A percentile compares a stretch with the other conserved stretches of the same genome.
Conservation (phyloP, 179 eudicot genomes). For the Beta lomatogona region DNA sequence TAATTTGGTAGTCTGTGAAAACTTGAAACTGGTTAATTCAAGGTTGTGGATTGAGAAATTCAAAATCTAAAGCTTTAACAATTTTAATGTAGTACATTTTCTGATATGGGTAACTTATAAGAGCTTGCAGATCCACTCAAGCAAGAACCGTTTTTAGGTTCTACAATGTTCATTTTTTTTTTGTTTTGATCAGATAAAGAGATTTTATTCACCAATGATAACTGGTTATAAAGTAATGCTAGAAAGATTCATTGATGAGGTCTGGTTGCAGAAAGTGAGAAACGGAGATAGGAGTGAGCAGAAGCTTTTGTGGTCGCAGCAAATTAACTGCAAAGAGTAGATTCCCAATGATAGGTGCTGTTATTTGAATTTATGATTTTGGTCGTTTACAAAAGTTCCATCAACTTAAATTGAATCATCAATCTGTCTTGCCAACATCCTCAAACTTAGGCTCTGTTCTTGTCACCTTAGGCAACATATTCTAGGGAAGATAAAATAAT, state of each 20-base stretch:
- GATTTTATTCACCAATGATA: neutral
- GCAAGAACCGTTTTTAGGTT: neutral
- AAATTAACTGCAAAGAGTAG: neutral
- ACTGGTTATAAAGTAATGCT: neutral
- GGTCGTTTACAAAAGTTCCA: neutral
- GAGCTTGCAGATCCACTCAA: neutral
- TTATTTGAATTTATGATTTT: neutral
- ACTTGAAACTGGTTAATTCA: no score
- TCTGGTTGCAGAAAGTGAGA: neutral
- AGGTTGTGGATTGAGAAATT: neutral
- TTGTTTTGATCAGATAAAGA: neutral
- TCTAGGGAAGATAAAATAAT: no score
- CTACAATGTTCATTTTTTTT: neutral
- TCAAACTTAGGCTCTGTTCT: neutral
- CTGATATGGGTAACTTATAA: neutral
- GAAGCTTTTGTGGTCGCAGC: neutral
- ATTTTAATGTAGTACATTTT: neutral
- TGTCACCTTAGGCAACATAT: no score
- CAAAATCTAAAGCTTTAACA: neutral
- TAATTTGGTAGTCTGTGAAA: no score
- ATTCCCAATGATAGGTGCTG: neutral
- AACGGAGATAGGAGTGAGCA: neutral
- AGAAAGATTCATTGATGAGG: neutral
- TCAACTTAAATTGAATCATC: neutral
- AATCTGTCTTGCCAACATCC: neutral